Percentiles rank a stretch among this genome's conserved stretches.
Conservation (phyloP, 2,329 filamentous ascomycete species). For the Podosphaera xanthii region DNA sequence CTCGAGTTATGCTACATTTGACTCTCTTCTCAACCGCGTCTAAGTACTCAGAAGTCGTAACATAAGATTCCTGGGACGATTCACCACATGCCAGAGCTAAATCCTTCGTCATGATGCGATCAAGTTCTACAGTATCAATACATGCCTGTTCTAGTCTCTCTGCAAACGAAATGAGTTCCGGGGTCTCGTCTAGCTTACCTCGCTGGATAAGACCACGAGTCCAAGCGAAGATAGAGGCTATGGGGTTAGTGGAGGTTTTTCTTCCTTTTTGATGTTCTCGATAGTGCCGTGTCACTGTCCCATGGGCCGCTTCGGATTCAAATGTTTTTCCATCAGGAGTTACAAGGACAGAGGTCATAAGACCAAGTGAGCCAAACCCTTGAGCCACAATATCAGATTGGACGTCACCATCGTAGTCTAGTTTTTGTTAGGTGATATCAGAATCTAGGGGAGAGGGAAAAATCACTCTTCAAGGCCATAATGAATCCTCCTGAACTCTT, state of each 20-base stretch:
- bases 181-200: slow-evolving; percentile 79
- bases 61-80: slow-evolving; percentile 63
- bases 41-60: slow-evolving; percentile 81
- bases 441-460: not conserved
- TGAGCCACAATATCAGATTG: slow-evolving; percentile 97
- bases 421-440: not conserved
- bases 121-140: slow-evolving; percentile 77
- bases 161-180: slow-evolving; percentile 75
- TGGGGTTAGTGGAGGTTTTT: slow-evolving; percentile 95
- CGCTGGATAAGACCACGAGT: slow-evolving; percentile 84
- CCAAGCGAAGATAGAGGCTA: slow-evolving; percentile 98
- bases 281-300: slow-evolving; percentile 95
- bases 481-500: slow-evolving; percentile 93
- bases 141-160: slow-evolving; percentile 83
- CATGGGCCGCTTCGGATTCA: slow-evolving; percentile 93
- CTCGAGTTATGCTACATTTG: slow-evolving; percentile 25
- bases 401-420: slow-evolving; percentile 96
- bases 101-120: slow-evolving; percentile 98
- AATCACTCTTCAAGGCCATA: slow-evolving; percentile 91
- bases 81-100: slow-evolving; percentile 85
- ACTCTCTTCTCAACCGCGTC: slow-evolving; percentile 78
- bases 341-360: slow-evolving; percentile 96
- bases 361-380: slow-evolving; percentile 89
- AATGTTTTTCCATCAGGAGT: slow-evolving; percentile 93
- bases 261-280: slow-evolving; percentile 96